Evolutionary conservation across 139 green algal genomes (phyloP).

Genomic region (Tetraselmis chui): DNA sequence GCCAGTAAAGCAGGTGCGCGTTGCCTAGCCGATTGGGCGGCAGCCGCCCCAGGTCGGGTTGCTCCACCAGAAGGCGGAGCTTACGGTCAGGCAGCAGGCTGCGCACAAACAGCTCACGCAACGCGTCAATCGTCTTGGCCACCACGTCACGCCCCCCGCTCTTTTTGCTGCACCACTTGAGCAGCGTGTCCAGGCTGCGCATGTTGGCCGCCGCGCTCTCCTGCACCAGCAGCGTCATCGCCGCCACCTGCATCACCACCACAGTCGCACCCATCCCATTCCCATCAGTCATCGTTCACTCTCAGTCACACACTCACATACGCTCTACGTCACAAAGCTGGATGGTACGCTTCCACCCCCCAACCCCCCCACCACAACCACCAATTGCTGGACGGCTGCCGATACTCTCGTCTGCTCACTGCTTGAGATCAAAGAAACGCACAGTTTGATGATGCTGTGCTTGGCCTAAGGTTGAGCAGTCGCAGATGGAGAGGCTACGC

Average conservation of each 20-base stretch:
- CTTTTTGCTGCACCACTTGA: conserved; percentile 53
- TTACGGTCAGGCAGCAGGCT: conserved; percentile 83
- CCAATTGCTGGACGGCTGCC: too few relatives aligned
- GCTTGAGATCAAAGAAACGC: too few relatives aligned
- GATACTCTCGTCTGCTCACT: too few relatives aligned
- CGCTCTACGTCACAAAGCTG: too few relatives aligned
- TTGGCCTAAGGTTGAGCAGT: too few relatives aligned
- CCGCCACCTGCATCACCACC: conserved; percentile 55
- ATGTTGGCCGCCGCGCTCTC: conserved; percentile 69
- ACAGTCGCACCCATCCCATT: too few relatives aligned
- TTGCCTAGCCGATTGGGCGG: conserved; percentile 40
- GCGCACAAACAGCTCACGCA: conserved; percentile 72
- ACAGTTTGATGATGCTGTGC: too few relatives aligned
- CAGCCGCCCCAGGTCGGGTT: conserved; percentile 36
- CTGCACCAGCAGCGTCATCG: conserved; percentile 78
- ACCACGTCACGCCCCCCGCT: conserved; percentile 43
- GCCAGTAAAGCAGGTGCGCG: conserved; percentile 69
- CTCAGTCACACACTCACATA: too few relatives aligned
- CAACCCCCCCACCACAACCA: too few relatives aligned
- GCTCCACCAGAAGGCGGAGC: conserved; percentile 58
- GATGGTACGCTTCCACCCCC: too few relatives aligned
- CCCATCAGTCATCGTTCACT: too few relatives aligned
- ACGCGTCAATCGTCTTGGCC: conserved; percentile 56
- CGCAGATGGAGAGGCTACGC: too few relatives aligned
- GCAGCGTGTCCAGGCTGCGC: conserved; percentile 63